These are phyloP conservation scores for Talaromyces sp. DNA, from an alignment of 2,329 filamentous ascomycete genomes.

Conservation along the genomic window DNA sequence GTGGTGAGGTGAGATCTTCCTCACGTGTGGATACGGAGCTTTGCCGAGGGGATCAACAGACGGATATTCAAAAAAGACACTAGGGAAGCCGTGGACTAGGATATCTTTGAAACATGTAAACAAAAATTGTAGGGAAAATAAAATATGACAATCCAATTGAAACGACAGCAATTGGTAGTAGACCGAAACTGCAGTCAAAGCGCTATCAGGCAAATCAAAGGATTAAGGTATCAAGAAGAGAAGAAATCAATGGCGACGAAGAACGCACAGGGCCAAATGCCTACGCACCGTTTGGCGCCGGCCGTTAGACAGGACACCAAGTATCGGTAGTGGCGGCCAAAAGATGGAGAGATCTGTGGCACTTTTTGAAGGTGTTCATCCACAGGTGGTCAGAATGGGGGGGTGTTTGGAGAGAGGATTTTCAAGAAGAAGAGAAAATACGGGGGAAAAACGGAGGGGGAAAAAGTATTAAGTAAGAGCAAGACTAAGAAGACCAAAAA, in stretches of 20 bases:
- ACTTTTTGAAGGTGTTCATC: constrained; percentile 18
- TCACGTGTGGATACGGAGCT: neutral
- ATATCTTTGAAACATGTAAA: neutral
- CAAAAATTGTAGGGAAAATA: neutral
- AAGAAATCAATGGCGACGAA: constrained; percentile 7
- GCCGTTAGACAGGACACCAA: constrained; percentile 46
- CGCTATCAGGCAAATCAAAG: constrained; percentile 4
- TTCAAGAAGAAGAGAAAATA: constrained; percentile 10
- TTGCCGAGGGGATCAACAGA: constrained; percentile 8
- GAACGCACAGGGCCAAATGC: constrained; percentile 34
- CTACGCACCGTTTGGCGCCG: constrained; percentile 47
- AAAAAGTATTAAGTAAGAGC: constrained; percentile 18
- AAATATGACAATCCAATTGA: neutral
- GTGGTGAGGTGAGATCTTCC: neutral
- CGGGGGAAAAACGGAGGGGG: constrained; percentile 16
- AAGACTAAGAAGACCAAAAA: neutral
- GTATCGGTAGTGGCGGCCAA: constrained; percentile 45
- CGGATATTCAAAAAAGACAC: neutral
- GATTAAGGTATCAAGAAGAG: constrained; percentile 10
- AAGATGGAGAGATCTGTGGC: constrained; percentile 30
- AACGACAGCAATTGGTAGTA: constrained; percentile 1
- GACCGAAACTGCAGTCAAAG: neutral
- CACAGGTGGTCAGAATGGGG: constrained; percentile 20
- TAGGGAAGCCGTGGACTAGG: neutral
- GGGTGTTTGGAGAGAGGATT: constrained; percentile 9